phyloP scores from a whole-genome alignment of 148 eudicot genomes.

The Chenopodium suecicum region DNA sequence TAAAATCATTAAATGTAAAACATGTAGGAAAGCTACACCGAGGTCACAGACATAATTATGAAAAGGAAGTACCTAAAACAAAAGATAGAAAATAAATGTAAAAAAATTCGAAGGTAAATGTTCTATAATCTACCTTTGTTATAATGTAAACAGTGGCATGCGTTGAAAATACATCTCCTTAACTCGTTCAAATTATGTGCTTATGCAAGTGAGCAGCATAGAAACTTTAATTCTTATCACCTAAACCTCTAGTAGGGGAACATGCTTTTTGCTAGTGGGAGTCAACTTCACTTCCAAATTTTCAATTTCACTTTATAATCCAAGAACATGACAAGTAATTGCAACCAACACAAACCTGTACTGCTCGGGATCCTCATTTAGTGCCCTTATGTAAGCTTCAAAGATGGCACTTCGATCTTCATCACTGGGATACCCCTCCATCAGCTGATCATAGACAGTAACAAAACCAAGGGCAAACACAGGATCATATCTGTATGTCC shows the following conservation, averaged over 20 bases:
- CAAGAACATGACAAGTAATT: slow-evolving; percentile 1
- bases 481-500: slow-evolving; percentile 73
- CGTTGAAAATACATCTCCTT: not conserved
- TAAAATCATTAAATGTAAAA: not conserved
- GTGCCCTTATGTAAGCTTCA: slow-evolving; percentile 80
- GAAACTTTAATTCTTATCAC: not conserved
- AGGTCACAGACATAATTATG: not conserved
- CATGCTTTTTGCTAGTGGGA: slow-evolving; percentile 2
- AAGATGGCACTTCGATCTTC: slow-evolving; percentile 83
- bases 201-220: not conserved
- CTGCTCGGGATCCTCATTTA: slow-evolving; percentile 80
- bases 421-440: slow-evolving; percentile 96
- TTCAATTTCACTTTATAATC: not conserved
- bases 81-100: no score
- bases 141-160: not conserved
- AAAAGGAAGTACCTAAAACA: not conserved
- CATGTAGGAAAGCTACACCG: not conserved
- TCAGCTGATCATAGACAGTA: slow-evolving; percentile 93
- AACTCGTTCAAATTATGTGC: not conserved
- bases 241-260: not conserved
- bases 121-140: not conserved
- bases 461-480: slow-evolving; percentile 98
- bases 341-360: slow-evolving; percentile 52
- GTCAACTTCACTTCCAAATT: not conserved
- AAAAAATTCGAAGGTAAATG: not conserved